Conservation (phyloP, 495 filamentous ascomycete genomes). For the Penicillium canariense region DNA sequence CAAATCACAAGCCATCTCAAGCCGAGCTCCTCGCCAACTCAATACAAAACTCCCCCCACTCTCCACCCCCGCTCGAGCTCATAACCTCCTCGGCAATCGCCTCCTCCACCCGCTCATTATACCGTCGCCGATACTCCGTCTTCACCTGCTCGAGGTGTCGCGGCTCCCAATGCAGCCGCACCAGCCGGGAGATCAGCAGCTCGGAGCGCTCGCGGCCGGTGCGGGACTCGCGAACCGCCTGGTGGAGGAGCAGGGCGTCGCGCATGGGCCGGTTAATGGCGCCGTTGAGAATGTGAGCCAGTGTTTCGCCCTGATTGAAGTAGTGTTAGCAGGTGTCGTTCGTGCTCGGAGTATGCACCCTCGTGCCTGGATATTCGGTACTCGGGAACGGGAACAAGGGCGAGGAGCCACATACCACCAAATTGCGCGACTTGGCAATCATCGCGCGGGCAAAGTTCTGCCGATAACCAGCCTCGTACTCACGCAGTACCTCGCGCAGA, state of each 20-base stretch:
- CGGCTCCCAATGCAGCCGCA: constrained; percentile 82
- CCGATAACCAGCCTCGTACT: constrained; percentile 66
- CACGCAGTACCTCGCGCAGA: constrained; percentile 70
- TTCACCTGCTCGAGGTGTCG: constrained; percentile 71
- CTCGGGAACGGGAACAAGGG: too few species aligned
- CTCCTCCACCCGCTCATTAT: constrained; percentile 65
- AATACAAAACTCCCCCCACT: constrained; percentile 60
- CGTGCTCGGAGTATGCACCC: too few species aligned
- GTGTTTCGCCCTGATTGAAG: constrained; percentile 77
- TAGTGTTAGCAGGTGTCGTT: too few species aligned
- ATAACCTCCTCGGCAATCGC: constrained; percentile 52
- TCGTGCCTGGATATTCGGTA: too few species aligned
- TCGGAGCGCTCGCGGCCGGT: constrained; percentile 72
- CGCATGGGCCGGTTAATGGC: constrained; percentile 93
- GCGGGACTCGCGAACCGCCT: constrained; percentile 69
- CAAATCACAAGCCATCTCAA: background rate
- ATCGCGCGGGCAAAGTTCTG: constrained; percentile 85
- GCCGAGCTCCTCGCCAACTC: constrained; percentile 47
- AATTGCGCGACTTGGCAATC: constrained; percentile 81
- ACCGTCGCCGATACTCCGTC: constrained; percentile 66
- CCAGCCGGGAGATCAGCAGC: constrained; percentile 74
- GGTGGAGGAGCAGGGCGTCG: constrained; percentile 90
- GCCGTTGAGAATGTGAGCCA: constrained; percentile 95
- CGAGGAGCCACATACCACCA: constrained; percentile 66
- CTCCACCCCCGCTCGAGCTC: constrained; percentile 33